phyloP scores from a whole-genome alignment of 345 rosid genomes.

The Gossypium thurberi region DNA sequence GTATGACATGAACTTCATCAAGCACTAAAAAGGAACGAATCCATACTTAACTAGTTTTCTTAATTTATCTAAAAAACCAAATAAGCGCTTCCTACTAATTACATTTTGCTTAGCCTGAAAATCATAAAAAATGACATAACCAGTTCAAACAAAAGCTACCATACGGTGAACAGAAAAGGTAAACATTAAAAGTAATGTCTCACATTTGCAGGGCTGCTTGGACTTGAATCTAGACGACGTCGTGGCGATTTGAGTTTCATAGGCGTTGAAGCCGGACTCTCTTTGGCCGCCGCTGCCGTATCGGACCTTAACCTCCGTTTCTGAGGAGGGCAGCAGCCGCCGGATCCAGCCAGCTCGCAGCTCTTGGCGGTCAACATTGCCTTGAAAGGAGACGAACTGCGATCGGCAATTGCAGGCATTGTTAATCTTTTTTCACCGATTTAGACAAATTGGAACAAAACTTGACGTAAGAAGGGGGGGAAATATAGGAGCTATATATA shows the following conservation, averaged over 20 bases:
- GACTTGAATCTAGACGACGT: constrained; percentile 32
- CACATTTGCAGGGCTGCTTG: constrained; percentile 22
- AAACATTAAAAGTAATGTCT: background rate
- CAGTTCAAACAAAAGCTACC: background rate
- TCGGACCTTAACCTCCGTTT: constrained; percentile 56
- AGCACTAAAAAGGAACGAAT: background rate
- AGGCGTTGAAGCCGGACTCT: constrained; percentile 22
- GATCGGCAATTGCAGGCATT: constrained; percentile 55
- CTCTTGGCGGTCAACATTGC: constrained; percentile 14
- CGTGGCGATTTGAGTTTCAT: constrained; percentile 49
- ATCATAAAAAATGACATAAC: background rate
- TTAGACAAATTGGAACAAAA: background rate
- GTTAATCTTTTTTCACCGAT: background rate
- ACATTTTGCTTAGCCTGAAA: background rate
- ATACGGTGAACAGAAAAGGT: background rate
- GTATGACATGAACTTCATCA: background rate
- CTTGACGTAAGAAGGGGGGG: background rate
- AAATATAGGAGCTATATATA: background rate
- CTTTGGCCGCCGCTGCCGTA: constrained; percentile 8
- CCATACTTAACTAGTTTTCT: background rate
- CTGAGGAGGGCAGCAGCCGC: constrained; percentile 32
- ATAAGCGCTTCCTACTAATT: background rate
- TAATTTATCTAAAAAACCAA: background rate
- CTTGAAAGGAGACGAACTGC: constrained; percentile 36
- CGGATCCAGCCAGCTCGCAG: constrained; percentile 24